Percentiles rank a stretch among this genome's conserved stretches.
Evolutionary conservation across 306 rosid species (phyloP).

Genomic region (Clitoria ternatea): DNA sequence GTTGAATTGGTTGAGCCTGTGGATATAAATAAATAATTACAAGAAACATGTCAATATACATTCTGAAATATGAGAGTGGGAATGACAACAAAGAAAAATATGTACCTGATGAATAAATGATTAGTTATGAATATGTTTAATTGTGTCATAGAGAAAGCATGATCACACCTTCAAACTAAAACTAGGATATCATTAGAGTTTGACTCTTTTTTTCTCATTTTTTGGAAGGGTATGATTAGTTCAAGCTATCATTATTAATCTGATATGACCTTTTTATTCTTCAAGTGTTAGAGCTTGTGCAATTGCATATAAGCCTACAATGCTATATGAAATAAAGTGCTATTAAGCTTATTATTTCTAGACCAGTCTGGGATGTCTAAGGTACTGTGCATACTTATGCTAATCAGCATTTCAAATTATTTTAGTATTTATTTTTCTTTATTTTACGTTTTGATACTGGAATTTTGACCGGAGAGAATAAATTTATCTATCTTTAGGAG

Average conservation of each 20-base stretch:
- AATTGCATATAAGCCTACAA: not conserved
- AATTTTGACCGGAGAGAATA: not conserved
- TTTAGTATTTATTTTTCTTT: too few relatives aligned
- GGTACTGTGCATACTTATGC: too few relatives aligned
- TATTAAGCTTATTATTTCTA: too few relatives aligned
- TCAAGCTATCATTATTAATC: not conserved
- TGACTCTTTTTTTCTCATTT: not conserved
- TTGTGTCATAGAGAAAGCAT: not conserved
- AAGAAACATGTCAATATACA: not conserved
- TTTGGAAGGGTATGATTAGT: not conserved
- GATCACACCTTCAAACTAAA: not conserved
- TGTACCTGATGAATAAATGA: not conserved
- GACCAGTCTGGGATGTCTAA: too few relatives aligned
- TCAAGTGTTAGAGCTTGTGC: not conserved
- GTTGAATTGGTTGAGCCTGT: too few relatives aligned
- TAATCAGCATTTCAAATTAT: not conserved
- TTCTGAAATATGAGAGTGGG: not conserved
- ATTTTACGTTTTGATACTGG: not conserved
- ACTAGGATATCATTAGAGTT: too few relatives aligned
- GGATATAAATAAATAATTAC: not conserved
- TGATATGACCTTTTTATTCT: not conserved
- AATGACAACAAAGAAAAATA: not conserved
- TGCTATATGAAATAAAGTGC: not conserved
- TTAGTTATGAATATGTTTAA: not conserved
- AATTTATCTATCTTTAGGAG: not conserved